These are phyloP conservation scores for Solanum chmielewskii DNA, from an alignment of 257 asterid species.

Conservation along the genomic window DNA sequence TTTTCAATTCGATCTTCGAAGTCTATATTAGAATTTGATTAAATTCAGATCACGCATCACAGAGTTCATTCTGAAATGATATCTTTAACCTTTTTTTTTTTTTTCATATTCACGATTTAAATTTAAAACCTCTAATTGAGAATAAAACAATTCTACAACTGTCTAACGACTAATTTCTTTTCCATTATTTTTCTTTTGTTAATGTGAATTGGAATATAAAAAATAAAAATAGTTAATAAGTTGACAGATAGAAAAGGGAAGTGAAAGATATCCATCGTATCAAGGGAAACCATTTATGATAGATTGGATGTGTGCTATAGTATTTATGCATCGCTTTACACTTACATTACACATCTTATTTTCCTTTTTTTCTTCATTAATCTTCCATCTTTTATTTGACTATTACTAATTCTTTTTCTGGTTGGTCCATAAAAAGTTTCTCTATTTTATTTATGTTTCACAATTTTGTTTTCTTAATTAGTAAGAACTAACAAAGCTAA, in stretches of 20 bases:
- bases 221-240: not conserved
- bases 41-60: too few species aligned
- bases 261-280: slow-evolving; percentile 27
- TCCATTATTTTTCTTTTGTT: not conserved
- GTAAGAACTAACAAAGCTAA: not conserved
- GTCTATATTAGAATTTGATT: too few species aligned
- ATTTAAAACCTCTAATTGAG: too few species aligned
- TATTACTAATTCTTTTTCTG: not conserved
- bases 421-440: not conserved
- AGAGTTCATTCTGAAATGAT: rapidly evolving
- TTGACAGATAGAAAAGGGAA: slow-evolving; percentile 1
- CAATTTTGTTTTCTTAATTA: not conserved
- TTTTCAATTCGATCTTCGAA: too few species aligned
- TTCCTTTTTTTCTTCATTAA: not conserved
- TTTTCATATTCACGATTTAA: not conserved
- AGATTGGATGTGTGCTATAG: slow-evolving; percentile 17
- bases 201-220: not conserved
- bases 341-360: not conserved
- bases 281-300: slow-evolving; percentile 10
- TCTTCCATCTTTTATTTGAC: not conserved
- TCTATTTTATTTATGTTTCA: not conserved
- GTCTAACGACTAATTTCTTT: too few species aligned
- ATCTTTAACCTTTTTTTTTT: rapidly evolving
- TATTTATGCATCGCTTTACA: slow-evolving; percentile 20
- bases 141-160: too few species aligned